phyloP scores from a whole-genome alignment of 169 alveolate genomes.

The Eimeria sp. region DNA sequence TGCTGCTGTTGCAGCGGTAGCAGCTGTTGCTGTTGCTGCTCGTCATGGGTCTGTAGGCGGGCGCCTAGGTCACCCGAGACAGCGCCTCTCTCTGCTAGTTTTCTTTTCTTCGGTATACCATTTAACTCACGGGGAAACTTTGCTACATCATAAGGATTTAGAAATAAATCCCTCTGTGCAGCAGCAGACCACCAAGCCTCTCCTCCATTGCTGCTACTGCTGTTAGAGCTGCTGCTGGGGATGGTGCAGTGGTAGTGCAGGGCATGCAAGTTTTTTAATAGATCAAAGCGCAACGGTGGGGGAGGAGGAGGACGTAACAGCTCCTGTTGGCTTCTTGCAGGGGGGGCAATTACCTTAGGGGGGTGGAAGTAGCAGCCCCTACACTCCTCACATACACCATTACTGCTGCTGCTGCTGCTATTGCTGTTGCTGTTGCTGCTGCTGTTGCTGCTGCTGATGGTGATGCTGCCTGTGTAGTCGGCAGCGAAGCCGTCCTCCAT shows the following conservation, averaged over 20 bases:
- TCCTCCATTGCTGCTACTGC: background rate
- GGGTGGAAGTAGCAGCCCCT: slow-evolving; percentile 19
- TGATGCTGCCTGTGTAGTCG: background rate
- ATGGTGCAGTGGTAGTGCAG: slow-evolving; percentile 18
- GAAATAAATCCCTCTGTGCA: slow-evolving; percentile 27
- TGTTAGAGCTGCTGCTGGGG: slow-evolving; percentile 15
- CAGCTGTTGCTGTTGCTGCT: slow-evolving; percentile 1
- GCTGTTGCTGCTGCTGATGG: slow-evolving; percentile 18
- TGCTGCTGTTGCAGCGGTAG: slow-evolving; percentile 43
- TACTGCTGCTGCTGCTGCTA: slow-evolving; percentile 8
- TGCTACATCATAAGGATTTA: slow-evolving; percentile 9
- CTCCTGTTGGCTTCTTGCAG: slow-evolving; percentile 26
- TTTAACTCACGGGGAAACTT: background rate
- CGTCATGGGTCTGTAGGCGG: background rate
- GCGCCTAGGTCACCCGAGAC: slow-evolving; percentile 34
- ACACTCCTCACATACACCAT: background rate
- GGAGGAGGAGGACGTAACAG: slow-evolving; percentile 15
- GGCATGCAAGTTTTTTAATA: background rate
- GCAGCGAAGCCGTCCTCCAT: background rate
- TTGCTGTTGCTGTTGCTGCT: slow-evolving; percentile 16
- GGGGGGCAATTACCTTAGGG: slow-evolving; percentile 33
- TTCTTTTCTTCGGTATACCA: slow-evolving; percentile 23
- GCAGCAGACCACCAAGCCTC: slow-evolving; percentile 54
- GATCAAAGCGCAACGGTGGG: slow-evolving; percentile 34
- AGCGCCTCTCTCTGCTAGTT: slow-evolving; percentile 41